Conservation (phyloP, 768 basidiomycete species). For the Kwoniella dendrophila region DNA sequence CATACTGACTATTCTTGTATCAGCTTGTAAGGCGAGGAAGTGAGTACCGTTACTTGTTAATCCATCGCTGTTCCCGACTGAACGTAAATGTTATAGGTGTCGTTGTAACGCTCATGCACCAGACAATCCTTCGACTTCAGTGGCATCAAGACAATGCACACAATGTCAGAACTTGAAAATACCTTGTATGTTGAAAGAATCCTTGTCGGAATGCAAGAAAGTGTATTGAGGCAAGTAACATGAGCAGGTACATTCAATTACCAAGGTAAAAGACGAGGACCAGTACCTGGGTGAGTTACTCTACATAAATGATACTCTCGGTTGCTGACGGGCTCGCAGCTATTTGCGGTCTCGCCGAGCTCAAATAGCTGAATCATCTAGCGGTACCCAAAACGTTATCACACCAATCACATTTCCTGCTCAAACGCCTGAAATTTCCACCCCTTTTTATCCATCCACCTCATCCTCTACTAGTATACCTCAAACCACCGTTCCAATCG, state of each 20-base stretch:
- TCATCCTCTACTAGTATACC: no score
- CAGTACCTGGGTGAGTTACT: slow-evolving; percentile 7
- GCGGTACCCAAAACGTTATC: no score
- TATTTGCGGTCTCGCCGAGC: slow-evolving; percentile 6
- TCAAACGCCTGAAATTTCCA: neutral
- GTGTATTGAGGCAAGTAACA: neutral
- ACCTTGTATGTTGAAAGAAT: neutral
- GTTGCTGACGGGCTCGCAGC: neutral
- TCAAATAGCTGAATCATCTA: neutral
- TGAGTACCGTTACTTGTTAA: neutral
- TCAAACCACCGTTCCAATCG: neutral
- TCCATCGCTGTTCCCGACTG: no score
- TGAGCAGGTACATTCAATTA: slow-evolving; percentile 6
- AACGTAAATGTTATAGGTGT: no score
- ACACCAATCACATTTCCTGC: neutral
- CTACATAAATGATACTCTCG: no score
- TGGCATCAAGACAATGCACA: slow-evolving; percentile 3
- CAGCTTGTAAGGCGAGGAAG: slow-evolving; percentile 12
- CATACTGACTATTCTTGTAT: neutral
- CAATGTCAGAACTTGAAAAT: slow-evolving; percentile 7
- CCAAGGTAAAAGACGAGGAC: slow-evolving; percentile 3
- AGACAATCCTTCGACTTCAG: neutral
- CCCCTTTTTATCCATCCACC: neutral
- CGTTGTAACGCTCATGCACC: slow-evolving; percentile 1
- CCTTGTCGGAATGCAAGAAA: neutral